A percentile compares a stretch with the other conserved stretches of the same genome.
Evolutionary conservation across 1,284 basidiomycete species (phyloP).

Genomic region (Agroathelia rolfsii): DNA sequence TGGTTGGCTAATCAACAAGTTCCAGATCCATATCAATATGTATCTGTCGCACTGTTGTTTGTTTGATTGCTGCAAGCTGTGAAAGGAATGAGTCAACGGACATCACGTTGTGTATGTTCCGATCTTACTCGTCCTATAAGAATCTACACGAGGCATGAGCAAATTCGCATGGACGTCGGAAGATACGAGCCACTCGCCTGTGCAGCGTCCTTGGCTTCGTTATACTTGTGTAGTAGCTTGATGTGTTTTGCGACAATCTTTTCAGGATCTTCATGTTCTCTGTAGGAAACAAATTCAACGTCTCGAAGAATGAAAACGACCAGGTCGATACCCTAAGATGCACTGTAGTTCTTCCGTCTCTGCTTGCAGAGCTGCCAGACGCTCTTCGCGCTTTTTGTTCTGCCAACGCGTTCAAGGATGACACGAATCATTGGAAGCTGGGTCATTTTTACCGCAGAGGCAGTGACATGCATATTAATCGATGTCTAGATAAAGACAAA

Average conservation of each 20-base stretch:
- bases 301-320: not conserved
- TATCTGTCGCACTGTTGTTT: constrained; percentile 59
- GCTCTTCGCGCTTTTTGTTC: constrained; percentile 52
- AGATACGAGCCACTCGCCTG: constrained; percentile 35
- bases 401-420: too few relatives aligned
- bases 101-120: constrained; percentile 8
- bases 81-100: constrained; percentile 8
- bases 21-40: constrained; percentile 61
- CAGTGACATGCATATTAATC: too few relatives aligned
- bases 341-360: constrained; percentile 43
- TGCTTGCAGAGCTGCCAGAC: constrained; percentile 37
- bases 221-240: constrained; percentile 62
- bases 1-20: too few relatives aligned
- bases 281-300: constrained; percentile 16
- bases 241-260: constrained; percentile 62
- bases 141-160: constrained; percentile 27
- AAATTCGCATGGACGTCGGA: not conserved
- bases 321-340: constrained; percentile 36
- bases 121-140: constrained; percentile 44
- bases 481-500: too few relatives aligned
- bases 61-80: constrained; percentile 59
- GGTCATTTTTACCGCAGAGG: too few relatives aligned
- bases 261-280: constrained; percentile 46
- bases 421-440: too few relatives aligned
- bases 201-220: constrained; percentile 73